These are phyloP conservation scores for Powellomyces hirtus DNA, from an alignment of 192 early-diverging fungal species.

Conservation along the genomic window DNA sequence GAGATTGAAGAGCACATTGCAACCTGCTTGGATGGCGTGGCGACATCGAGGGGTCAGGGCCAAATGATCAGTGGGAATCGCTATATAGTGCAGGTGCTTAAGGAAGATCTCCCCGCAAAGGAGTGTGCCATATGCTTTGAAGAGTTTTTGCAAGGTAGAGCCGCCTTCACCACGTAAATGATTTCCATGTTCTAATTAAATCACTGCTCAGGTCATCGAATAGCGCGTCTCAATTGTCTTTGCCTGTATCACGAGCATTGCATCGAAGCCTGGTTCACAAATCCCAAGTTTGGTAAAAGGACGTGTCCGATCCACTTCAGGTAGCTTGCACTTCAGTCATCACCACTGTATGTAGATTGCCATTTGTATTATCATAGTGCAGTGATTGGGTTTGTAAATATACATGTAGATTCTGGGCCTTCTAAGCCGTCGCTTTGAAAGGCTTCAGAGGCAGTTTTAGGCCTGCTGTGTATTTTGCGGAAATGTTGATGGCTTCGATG, in stretches of 20 bases:
- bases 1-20: conserved; percentile 60
- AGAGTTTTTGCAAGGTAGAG: conserved; percentile 73
- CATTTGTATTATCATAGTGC: no score
- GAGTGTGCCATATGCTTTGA: conserved; percentile 96
- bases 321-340: no score
- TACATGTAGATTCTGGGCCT: no score
- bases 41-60: conserved; percentile 30
- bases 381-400: no score
- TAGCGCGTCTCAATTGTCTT: conserved; percentile 82
- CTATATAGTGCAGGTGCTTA: conserved; percentile 45
- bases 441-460: conserved; percentile 35
- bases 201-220: conserved; percentile 56
- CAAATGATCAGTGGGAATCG: conserved; percentile 48
- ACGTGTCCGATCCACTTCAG: conserved; percentile 84
- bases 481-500: conserved; percentile 36
- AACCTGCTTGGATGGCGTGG: conserved; percentile 49
- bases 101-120: conserved; percentile 31
- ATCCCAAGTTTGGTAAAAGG: conserved; percentile 45
- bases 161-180: neutral
- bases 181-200: neutral
- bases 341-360: no score
- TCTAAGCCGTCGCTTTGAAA: conserved; percentile 1
- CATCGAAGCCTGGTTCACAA: conserved; percentile 76
- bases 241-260: conserved; percentile 87
- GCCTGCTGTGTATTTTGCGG: conserved; percentile 36